Evolutionary conservation across 768 basidiomycete genomes (phyloP).

Genomic region (Auricularia sp.): DNA sequence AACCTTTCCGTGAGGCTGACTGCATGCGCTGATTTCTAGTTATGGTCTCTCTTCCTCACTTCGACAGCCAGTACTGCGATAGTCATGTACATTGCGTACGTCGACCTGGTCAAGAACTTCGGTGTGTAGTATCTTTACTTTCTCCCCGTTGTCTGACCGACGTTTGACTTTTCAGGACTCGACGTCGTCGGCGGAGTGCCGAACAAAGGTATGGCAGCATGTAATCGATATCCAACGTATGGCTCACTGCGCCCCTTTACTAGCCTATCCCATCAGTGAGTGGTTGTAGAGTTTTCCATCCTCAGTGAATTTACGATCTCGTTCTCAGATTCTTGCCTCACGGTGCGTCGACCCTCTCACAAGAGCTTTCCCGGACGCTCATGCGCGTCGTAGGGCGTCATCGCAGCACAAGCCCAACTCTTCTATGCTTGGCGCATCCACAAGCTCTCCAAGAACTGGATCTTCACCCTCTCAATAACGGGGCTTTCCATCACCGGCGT

Average conservation of each 20-base stretch:
- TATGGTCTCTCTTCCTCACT: not conserved
- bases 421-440: conserved; percentile 10
- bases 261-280: not conserved
- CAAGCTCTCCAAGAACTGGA: not conserved
- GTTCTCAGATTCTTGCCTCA: not conserved
- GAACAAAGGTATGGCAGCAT: not conserved
- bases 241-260: not conserved
- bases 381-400: not conserved
- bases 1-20: not conserved
- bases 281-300: not conserved
- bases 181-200: not conserved
- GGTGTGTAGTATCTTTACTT: not conserved
- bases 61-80: not conserved
- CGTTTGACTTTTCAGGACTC: not conserved
- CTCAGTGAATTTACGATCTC: not conserved
- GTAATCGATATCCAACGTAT: no score
- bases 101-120: not conserved
- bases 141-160: not conserved
- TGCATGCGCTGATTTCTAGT: not conserved
- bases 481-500: not conserved
- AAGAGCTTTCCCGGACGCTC: conserved; percentile 2
- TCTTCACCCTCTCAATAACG: not conserved
- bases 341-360: not conserved
- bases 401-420: conserved; percentile 5
- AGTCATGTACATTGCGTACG: not conserved